These are phyloP conservation scores for Violaceomyces palustris DNA, from an alignment of 1,284 basidiomycete species.

Conservation along the genomic window DNA sequence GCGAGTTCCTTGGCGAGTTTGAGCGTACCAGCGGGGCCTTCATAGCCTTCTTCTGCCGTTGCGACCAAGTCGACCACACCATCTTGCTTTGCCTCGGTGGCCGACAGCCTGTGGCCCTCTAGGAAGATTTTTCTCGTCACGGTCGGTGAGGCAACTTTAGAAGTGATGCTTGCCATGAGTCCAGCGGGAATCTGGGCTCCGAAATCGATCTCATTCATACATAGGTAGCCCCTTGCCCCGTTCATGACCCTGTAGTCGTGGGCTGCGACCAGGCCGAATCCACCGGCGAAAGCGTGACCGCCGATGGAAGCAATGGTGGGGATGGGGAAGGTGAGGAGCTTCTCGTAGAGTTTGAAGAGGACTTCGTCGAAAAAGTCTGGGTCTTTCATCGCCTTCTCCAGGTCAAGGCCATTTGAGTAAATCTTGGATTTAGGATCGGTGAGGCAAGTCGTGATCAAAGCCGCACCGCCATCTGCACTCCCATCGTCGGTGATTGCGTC, in stretches of 20 bases:
- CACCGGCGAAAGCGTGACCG: constrained; percentile 85
- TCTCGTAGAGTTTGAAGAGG: constrained; percentile 57
- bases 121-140: constrained; percentile 71
- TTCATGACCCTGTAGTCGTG: constrained; percentile 90
- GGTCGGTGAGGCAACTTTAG: constrained; percentile 64
- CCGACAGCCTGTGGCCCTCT: constrained; percentile 76
- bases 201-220: constrained; percentile 72
- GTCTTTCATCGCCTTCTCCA: constrained; percentile 62
- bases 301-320: constrained; percentile 78
- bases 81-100: constrained; percentile 64
- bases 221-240: constrained; percentile 75
- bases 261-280: constrained; percentile 69
- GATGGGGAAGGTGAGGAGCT: constrained; percentile 55
- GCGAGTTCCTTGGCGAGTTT: constrained; percentile 55
- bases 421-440: constrained; percentile 28
- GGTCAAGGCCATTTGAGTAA: constrained; percentile 64
- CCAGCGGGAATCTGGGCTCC: constrained; percentile 40
- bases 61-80: constrained; percentile 66
- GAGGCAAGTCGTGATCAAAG: constrained; percentile 39
- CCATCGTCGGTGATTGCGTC: constrained; percentile 52
- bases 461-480: constrained; percentile 29
- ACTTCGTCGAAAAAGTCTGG: constrained; percentile 61
- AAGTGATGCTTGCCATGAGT: constrained; percentile 61
- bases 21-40: constrained; percentile 61
- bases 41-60: constrained; percentile 61